These are phyloP conservation scores for Daedaleopsis sinensis DNA, from an alignment of 768 basidiomycete species.

Conservation along the genomic window DNA sequence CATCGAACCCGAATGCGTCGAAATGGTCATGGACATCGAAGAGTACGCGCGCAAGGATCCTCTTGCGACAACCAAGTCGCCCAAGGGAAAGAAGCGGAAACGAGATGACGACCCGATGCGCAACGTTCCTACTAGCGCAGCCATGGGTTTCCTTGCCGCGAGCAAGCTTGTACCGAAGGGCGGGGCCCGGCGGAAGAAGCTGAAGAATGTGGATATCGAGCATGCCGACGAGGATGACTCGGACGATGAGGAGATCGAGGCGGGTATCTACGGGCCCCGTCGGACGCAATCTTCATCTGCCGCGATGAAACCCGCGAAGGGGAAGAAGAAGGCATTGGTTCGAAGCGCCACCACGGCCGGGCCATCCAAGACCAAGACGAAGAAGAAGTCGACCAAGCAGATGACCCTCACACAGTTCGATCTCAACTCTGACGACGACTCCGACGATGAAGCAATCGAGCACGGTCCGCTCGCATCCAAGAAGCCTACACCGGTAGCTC, in stretches of 20 bases:
- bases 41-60: constrained; percentile 50
- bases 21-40: constrained; percentile 83
- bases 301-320: constrained; percentile 18
- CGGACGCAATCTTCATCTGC: constrained; percentile 55
- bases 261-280: constrained; percentile 50
- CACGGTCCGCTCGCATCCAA: constrained; percentile 34
- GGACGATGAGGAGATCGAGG: constrained; percentile 67
- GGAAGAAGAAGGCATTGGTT: constrained; percentile 36
- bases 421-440: constrained; percentile 51
- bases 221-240: constrained; percentile 70
- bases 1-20: constrained; percentile 73
- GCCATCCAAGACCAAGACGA: constrained; percentile 18
- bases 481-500: constrained; percentile 3
- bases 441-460: constrained; percentile 59
- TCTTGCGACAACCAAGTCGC: constrained; percentile 33
- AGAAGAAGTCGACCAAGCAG: constrained; percentile 10
- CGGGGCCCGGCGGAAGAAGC: constrained; percentile 46
- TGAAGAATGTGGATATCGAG: constrained; percentile 33
- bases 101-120: constrained; percentile 65
- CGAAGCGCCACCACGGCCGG: constrained; percentile 10
- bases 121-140: constrained; percentile 77
- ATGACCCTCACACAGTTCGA: constrained; percentile 46
- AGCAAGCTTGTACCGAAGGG: constrained; percentile 61
- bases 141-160: constrained; percentile 71
- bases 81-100: constrained; percentile 60